phyloP scores from a whole-genome alignment of 768 basidiomycete genomes.

The Lactarius psammicola region DNA sequence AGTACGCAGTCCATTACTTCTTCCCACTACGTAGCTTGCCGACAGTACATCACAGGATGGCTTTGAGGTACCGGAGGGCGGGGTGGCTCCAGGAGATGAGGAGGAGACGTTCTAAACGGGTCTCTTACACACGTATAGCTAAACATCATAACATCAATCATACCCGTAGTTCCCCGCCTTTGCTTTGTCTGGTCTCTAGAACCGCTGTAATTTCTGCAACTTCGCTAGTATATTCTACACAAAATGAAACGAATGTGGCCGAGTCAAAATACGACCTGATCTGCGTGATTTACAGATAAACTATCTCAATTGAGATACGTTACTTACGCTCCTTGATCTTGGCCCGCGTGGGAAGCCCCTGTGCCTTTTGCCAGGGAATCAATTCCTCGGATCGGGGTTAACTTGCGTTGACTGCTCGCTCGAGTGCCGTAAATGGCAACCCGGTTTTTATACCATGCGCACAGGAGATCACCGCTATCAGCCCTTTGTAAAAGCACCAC shows the following conservation, averaged over 20 bases:
- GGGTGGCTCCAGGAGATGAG: conserved; percentile 56
- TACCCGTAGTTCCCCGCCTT: conserved; percentile 22
- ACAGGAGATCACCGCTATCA: background rate
- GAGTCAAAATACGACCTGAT: background rate
- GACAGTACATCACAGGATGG: conserved; percentile 61
- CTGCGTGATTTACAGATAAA: background rate
- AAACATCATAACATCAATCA: conserved; percentile 18
- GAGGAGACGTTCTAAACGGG: conserved; percentile 68
- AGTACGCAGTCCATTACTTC: conserved; percentile 47
- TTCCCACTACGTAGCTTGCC: conserved; percentile 19
- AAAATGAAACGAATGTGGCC: background rate
- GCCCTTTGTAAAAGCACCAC: background rate
- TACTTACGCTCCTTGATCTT: background rate
- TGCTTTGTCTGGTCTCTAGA: conserved; percentile 22
- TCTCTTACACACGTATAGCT: conserved; percentile 15
- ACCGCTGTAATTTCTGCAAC: conserved; percentile 17
- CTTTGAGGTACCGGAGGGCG: conserved; percentile 82
- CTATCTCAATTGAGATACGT: background rate
- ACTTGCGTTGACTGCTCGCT: background rate
- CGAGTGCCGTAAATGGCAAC: background rate
- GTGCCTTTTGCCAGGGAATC: background rate
- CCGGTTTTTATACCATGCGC: background rate
- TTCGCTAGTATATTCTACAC: conserved; percentile 16
- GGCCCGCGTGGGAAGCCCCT: no score
- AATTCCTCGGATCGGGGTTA: background rate